These are phyloP conservation scores for Chenopodium formosanum DNA, from an alignment of 148 eudicot species.

Conservation along the genomic window DNA sequence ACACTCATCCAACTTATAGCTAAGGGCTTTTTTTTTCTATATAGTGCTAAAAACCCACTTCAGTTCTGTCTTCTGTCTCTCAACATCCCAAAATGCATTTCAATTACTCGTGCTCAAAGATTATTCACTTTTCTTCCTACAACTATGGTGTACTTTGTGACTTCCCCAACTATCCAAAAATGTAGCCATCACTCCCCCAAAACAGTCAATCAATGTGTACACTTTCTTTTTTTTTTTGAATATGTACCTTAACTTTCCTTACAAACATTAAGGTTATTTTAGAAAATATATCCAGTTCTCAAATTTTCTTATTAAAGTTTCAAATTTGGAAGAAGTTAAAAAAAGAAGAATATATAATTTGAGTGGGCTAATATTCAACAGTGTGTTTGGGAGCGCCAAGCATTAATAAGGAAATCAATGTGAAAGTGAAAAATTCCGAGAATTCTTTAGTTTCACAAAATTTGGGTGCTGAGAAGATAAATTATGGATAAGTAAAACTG, in stretches of 20 bases:
- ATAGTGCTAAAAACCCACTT: neutral
- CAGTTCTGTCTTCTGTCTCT: neutral
- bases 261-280: neutral
- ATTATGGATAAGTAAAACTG: no score
- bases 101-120: neutral
- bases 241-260: neutral
- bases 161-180: slow-evolving; percentile 1
- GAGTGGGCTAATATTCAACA: neutral
- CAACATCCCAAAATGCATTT: neutral
- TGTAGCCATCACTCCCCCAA: neutral
- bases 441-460: no score
- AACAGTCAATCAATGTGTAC: neutral
- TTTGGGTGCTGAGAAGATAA: no score
- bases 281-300: neutral
- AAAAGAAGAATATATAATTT: neutral
- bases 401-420: no score
- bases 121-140: neutral
- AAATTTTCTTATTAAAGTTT: neutral
- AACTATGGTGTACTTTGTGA: neutral
- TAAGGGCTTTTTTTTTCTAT: neutral
- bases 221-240: no score
- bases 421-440: no score
- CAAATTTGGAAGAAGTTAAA: neutral
- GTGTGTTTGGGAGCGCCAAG: no score
- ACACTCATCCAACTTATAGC: neutral